Evolutionary conservation across 345 rosid species (phyloP).

Genomic region (Cardamine resedifolia): DNA sequence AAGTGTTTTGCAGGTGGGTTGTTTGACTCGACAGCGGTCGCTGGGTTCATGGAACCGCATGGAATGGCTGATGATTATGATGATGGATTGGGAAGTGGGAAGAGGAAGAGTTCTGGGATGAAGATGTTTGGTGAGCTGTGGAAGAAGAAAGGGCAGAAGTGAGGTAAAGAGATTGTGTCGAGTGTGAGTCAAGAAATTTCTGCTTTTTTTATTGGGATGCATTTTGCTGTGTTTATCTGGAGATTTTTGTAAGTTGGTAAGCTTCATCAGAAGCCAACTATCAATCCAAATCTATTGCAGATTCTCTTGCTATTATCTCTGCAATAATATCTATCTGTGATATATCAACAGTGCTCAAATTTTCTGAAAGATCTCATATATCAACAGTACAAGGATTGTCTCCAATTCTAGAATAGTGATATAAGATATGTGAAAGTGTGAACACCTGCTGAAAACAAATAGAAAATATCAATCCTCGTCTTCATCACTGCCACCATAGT

Average conservation of each 20-base stretch:
- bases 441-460: neutral
- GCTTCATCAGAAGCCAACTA: conserved; percentile 27
- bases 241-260: neutral
- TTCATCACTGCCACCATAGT: conserved; percentile 60
- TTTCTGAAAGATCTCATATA: conserved; percentile 1
- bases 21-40: conserved; percentile 44
- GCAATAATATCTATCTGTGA: too few species aligned
- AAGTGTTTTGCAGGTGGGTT: conserved; percentile 60
- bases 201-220: conserved; percentile 26
- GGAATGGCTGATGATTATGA: conserved; percentile 60
- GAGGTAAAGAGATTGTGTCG: conserved; percentile 4
- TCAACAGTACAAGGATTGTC: conserved; percentile 1
- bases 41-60: conserved; percentile 59
- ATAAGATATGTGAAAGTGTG: conserved; percentile 7
- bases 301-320: conserved; percentile 17
- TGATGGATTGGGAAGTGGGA: conserved; percentile 67
- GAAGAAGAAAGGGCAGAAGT: conserved; percentile 79
- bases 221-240: conserved; percentile 29
- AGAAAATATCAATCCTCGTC: conserved; percentile 44
- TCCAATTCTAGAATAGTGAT: conserved; percentile 11
- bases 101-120: conserved; percentile 70
- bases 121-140: conserved; percentile 88
- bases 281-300: conserved; percentile 17
- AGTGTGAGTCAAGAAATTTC: conserved; percentile 31
- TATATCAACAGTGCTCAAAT: too few species aligned